Evolutionary conservation across 2,329 filamentous ascomycete genomes (phyloP), one percentile per base, ranked within the genome.

Genomic region (Truncatella angustata): DNA sequence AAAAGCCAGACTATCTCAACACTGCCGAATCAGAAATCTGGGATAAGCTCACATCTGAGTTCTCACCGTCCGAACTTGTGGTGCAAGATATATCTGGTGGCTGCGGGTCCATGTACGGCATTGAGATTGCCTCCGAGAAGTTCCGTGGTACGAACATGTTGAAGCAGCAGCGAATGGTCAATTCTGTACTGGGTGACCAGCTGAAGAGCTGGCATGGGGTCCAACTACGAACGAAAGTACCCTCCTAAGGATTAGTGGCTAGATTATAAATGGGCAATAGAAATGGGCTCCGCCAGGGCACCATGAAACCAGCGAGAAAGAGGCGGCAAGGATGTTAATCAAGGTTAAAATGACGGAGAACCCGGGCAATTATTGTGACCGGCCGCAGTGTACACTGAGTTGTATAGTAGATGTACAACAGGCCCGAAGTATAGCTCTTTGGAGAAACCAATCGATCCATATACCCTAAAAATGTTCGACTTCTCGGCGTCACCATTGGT

Each of bases 71-170:
- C 0, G 69, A 78, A 53, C 69, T 85, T 23, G 69, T 84, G 68
- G 88, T 94, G 9, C 86, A 87, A 67, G 90, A 95, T 71, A 83
- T 94, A 48, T 90, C 86, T 21, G 90, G 90, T 53, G 90, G 90
- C 26, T 95, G 90, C 71, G 90, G 90, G 9, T 89, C 85, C 64
- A 94, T 94, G 90, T 94, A 94, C 72, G 87, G 85, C 51, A 87
- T 95, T 59, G 86, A 92, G 62, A 85, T 94, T 58, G 80, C 84
- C 44, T 89, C 87, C 6, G 77, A 84, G 43, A 79, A 77, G 62
- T 95, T 95, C 70, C 77, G 78, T 50, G 90, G 89, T 43, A 68
- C 84, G 60, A 79, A 76, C 46, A 84, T 92, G 67, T 80, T 95
- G 55, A 90, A 90, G 77, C 90, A 94, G 74, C 90, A 94, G 71